Evolutionary conservation across 257 asterid species (phyloP).

Genomic region (Fraxinus pennsylvanica): DNA sequence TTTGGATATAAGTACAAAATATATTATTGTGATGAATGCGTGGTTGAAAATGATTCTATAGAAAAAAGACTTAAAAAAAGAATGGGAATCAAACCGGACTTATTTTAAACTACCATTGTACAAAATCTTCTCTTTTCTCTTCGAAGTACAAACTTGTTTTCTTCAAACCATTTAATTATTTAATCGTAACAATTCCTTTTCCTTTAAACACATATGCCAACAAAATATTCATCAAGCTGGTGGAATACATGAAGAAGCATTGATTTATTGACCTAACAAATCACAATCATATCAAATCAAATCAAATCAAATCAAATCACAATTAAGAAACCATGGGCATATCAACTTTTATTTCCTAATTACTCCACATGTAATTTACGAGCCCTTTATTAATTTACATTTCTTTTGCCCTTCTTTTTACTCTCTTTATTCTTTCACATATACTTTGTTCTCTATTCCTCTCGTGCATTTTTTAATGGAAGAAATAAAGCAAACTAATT

Average conservation of each 20-base stretch:
- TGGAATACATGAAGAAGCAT: background rate
- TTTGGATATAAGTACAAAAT: too few species aligned
- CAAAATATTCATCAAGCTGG: background rate
- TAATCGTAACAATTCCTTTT: background rate
- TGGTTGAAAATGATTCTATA: too few species aligned
- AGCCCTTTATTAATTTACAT: background rate
- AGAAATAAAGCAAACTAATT: conserved; percentile 5
- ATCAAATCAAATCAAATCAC: background rate
- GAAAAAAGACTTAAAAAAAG: too few species aligned
- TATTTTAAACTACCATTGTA: too few species aligned
- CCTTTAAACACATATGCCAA: background rate
- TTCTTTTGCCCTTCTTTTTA: background rate
- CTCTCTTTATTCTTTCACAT: conserved; percentile 29
- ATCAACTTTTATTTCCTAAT: background rate
- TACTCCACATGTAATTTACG: background rate
- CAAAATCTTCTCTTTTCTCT: too few species aligned
- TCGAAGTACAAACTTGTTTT: too few species aligned
- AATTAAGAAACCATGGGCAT: background rate
- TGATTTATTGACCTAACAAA: conserved; percentile 1
- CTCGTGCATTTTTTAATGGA: conserved; percentile 17
- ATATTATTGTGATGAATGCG: too few species aligned
- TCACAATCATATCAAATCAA: background rate
- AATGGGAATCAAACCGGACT: too few species aligned
- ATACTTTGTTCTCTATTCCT: conserved; percentile 21
- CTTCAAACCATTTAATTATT: background rate